Evolutionary conservation across 2,329 filamentous ascomycete species (phyloP).

Genomic region (Ascochyta koolunga): DNA sequence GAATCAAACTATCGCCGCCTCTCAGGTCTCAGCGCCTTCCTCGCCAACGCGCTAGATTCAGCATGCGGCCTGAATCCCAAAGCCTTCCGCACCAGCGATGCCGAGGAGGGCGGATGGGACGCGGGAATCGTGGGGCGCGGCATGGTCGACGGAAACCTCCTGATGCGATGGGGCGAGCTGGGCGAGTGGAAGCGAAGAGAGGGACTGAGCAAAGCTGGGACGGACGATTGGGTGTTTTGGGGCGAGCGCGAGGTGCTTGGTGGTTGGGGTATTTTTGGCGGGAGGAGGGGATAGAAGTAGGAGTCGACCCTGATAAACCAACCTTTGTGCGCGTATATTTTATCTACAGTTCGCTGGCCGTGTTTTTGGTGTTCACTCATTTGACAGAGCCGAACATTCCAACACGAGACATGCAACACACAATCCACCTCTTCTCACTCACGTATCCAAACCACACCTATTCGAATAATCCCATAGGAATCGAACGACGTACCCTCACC

Average conservation of each 20-base stretch:
- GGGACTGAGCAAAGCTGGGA: constrained; percentile 75
- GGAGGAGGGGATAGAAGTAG: constrained; percentile 15
- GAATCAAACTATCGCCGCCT: constrained; percentile 86
- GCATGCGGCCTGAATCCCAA: constrained; percentile 82
- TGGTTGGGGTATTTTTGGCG: constrained; percentile 64
- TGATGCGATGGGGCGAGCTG: constrained; percentile 77
- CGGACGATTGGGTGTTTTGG: constrained; percentile 69
- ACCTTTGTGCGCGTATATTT: too few species aligned
- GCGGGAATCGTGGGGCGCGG: constrained; percentile 60
- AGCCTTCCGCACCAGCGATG: constrained; percentile 69
- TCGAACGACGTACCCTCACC: too few species aligned
- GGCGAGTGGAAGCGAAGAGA: constrained; percentile 73
- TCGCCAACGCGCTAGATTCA: constrained; percentile 77
- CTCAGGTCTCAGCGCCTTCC: constrained; percentile 78
- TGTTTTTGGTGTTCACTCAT: too few species aligned
- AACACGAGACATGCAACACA: too few species aligned
- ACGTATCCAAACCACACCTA: too few species aligned
- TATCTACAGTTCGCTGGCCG: too few species aligned
- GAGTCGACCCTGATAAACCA: too few species aligned
- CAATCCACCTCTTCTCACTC: too few species aligned
- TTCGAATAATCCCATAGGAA: too few species aligned
- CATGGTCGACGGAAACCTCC: constrained; percentile 78
- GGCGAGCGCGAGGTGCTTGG: constrained; percentile 71
- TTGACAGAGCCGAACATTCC: too few species aligned
- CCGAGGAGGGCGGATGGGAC: constrained; percentile 43